Conservation (phyloP, 139 green algal species). For the Coelastrella sp. region DNA sequence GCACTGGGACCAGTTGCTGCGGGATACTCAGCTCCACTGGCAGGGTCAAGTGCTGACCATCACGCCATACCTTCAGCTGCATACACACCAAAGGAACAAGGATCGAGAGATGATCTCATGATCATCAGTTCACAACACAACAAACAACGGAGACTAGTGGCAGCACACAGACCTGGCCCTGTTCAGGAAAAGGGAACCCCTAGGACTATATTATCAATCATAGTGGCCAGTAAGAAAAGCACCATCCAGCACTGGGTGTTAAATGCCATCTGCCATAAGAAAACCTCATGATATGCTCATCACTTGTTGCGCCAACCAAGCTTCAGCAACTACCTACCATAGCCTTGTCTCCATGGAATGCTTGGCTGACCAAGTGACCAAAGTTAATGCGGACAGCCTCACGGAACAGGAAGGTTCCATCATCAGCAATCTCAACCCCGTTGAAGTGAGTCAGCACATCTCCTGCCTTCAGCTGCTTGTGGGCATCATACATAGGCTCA, state of each 20-base stretch:
- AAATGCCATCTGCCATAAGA: too few relatives aligned
- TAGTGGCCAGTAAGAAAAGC: too few relatives aligned
- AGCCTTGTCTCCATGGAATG: slow-evolving; percentile 56
- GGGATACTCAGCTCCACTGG: slow-evolving; percentile 57
- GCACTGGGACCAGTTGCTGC: slow-evolving; percentile 64
- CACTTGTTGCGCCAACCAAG: neutral
- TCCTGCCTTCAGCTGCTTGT: slow-evolving; percentile 35
- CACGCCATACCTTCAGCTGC: slow-evolving; percentile 71
- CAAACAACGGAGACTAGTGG: neutral
- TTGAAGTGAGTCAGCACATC: slow-evolving; percentile 66
- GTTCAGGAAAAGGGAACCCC: too few relatives aligned
- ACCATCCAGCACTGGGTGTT: too few relatives aligned
- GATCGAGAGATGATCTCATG: too few relatives aligned
- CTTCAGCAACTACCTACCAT: too few relatives aligned
- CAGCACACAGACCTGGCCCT: too few relatives aligned
- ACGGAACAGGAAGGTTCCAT: slow-evolving; percentile 55
- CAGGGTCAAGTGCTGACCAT: slow-evolving; percentile 59
- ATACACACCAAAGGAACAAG: too few relatives aligned
- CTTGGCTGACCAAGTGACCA: slow-evolving; percentile 58
- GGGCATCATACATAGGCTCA: slow-evolving; percentile 56
- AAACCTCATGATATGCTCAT: too few relatives aligned
- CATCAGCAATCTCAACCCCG: slow-evolving; percentile 57
- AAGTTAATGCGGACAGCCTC: slow-evolving; percentile 64
- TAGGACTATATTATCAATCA: too few relatives aligned
- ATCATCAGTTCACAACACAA: neutral